Conservation (phyloP, 2,329 filamentous ascomycete genomes). For the Diaporthe vexans region DNA sequence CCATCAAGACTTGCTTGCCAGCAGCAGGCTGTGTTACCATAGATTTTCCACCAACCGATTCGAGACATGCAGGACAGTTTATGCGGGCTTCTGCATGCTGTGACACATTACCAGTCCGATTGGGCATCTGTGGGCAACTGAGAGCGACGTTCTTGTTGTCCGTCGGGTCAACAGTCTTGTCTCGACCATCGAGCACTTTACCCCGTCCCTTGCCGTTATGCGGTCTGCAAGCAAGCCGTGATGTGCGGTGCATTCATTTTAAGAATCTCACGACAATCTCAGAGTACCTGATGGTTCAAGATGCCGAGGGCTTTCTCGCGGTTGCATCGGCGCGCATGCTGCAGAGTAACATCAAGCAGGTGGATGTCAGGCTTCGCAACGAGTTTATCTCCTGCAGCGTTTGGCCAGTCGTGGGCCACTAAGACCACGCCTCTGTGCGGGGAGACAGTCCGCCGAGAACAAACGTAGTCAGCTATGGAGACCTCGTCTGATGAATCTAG, state of each 20-base stretch:
- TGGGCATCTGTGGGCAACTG: conserved; percentile 7
- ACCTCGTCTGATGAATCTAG: conserved; percentile 22
- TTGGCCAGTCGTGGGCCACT: background rate
- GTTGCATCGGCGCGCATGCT: background rate
- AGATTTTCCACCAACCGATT: conserved; percentile 33
- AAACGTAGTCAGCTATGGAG: conserved; percentile 16
- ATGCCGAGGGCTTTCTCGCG: background rate
- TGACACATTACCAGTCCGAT: conserved; percentile 22
- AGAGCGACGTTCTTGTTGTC: conserved; percentile 1
- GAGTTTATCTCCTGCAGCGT: conserved; percentile 5
- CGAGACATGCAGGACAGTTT: conserved; percentile 1
- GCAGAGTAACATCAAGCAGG: conserved; percentile 2
- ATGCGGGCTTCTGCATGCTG: conserved; percentile 25
- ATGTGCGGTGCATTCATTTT: background rate
- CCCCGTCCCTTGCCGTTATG: conserved; percentile 4
- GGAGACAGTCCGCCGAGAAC: background rate
- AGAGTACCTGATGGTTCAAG: background rate
- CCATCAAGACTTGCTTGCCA: background rate
- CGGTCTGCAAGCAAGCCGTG: conserved; percentile 6
- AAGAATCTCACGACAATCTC: conserved; percentile 8
- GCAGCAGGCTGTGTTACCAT: conserved; percentile 16
- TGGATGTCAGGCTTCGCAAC: conserved; percentile 6
- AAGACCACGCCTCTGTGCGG: background rate
- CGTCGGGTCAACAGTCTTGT: conserved; percentile 21
- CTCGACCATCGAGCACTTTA: background rate